A percentile compares a stretch with the other conserved stretches of the same genome.
phyloP scores from a whole-genome alignment of 2,329 filamentous ascomycete species.

The Leptographium galeiforme region DNA sequence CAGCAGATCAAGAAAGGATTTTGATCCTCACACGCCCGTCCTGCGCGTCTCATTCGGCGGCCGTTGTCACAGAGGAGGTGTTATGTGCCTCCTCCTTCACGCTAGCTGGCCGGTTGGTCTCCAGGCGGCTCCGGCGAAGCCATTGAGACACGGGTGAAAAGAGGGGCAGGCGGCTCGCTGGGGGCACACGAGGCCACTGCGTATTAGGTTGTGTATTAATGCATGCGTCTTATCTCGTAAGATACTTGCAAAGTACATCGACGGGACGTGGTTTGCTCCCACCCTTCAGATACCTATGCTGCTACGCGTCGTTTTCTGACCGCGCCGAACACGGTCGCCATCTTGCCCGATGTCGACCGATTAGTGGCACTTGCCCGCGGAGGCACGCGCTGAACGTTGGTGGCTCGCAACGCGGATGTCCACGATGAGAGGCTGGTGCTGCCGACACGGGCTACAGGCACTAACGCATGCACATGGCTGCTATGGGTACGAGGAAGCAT shows the following conservation, averaged over 20 bases:
- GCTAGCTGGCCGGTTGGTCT: background rate
- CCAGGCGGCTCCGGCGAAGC: background rate
- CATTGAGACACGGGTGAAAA: background rate
- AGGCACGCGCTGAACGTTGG: background rate
- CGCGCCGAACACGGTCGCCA: no score
- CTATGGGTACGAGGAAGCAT: background rate
- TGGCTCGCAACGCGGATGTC: background rate
- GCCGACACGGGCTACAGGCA: background rate
- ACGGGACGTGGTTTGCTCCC: background rate
- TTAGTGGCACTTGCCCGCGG: background rate
- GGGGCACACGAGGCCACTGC: background rate
- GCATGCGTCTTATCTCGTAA: background rate
- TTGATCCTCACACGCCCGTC: background rate
- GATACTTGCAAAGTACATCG: background rate
- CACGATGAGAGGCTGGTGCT: background rate
- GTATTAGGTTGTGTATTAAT: background rate
- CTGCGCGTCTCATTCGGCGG: background rate
- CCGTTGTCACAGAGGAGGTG: background rate
- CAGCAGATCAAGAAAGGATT: background rate
- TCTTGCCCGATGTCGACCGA: background rate
- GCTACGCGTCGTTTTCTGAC: no score
- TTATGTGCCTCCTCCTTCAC: background rate
- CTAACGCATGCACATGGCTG: background rate
- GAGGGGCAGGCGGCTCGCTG: background rate
- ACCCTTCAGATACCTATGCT: background rate